These are phyloP conservation scores for Saussurea involucrata DNA, from an alignment of 129 eudicot species.

Conservation along the genomic window DNA sequence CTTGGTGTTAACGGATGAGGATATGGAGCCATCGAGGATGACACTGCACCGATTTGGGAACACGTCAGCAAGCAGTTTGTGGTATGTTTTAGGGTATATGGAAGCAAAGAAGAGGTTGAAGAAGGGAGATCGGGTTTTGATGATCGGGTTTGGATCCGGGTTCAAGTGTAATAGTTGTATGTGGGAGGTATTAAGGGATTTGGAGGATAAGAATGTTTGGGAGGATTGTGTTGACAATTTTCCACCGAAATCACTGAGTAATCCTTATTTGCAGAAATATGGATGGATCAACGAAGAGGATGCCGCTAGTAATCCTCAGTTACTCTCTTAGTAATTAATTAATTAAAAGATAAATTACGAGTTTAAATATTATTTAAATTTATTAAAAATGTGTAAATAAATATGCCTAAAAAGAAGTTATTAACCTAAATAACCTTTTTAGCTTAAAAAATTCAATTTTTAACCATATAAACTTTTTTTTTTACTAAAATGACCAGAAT, in stretches of 20 bases:
- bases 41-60: slow-evolving; percentile 44
- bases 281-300: slow-evolving; percentile 34
- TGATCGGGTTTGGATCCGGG: slow-evolving; percentile 59
- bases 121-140: slow-evolving; percentile 39
- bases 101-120: slow-evolving; percentile 34
- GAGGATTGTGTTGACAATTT: slow-evolving; percentile 29
- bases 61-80: slow-evolving; percentile 45
- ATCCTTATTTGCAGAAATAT: slow-evolving; percentile 37
- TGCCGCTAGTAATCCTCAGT: neutral
- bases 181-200: slow-evolving; percentile 38
- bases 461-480: too few species aligned
- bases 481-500: too few species aligned
- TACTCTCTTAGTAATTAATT: too few species aligned
- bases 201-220: slow-evolving; percentile 37
- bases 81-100: slow-evolving; percentile 52
- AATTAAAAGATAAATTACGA: too few species aligned
- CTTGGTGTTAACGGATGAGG: slow-evolving; percentile 24
- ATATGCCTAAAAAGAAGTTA: neutral
- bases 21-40: slow-evolving; percentile 49
- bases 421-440: too few species aligned
- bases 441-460: too few species aligned
- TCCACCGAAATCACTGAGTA: slow-evolving; percentile 28
- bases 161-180: slow-evolving; percentile 66
- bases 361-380: neutral
- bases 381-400: neutral